A percentile compares a stretch with the other conserved stretches of the same genome.
These are phyloP conservation scores for Cystobasidium pallidum DNA, from an alignment of 1,284 basidiomycete species.

Conservation along the genomic window DNA sequence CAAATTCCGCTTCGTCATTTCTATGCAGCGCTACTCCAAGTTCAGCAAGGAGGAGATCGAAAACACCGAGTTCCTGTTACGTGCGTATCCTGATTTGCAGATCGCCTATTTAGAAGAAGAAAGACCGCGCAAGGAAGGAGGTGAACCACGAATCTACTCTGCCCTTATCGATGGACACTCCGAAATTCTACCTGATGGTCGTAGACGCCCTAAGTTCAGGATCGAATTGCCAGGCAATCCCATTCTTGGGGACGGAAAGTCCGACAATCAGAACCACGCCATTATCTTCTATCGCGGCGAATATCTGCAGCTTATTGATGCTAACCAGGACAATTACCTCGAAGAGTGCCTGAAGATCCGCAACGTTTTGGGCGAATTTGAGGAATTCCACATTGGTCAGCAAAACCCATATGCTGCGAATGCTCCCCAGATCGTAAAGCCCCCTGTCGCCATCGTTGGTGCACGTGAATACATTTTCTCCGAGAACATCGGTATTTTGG, in stretches of 20 bases:
- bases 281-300: constrained; percentile 99
- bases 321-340: constrained; percentile 99
- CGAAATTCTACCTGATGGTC: constrained; percentile 86
- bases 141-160: constrained; percentile 93
- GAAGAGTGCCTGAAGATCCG: constrained; percentile 99
- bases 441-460: constrained; percentile 93
- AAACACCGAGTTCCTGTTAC: constrained; percentile 96
- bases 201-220: constrained; percentile 93
- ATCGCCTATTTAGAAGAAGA: constrained; percentile 99
- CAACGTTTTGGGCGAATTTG: constrained; percentile 97
- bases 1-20: constrained; percentile 99
- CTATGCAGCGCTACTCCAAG: constrained; percentile 99
- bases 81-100: constrained; percentile 98
- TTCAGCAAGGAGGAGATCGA: constrained; percentile 99
- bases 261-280: constrained; percentile 99
- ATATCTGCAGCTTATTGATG: constrained; percentile 98
- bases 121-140: constrained; percentile 84
- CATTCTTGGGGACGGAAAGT: constrained; percentile 98
- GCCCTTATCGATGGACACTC: constrained; percentile 97
- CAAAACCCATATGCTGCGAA: constrained; percentile 92
- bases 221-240: constrained; percentile 98
- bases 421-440: constrained; percentile 55
- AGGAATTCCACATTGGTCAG: constrained; percentile 83
- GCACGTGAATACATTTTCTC: constrained; percentile 99
- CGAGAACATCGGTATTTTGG: constrained; percentile 98